phyloP scores from a whole-genome alignment of 2,329 filamentous ascomycete species.

The Phialocephala sp. region DNA sequence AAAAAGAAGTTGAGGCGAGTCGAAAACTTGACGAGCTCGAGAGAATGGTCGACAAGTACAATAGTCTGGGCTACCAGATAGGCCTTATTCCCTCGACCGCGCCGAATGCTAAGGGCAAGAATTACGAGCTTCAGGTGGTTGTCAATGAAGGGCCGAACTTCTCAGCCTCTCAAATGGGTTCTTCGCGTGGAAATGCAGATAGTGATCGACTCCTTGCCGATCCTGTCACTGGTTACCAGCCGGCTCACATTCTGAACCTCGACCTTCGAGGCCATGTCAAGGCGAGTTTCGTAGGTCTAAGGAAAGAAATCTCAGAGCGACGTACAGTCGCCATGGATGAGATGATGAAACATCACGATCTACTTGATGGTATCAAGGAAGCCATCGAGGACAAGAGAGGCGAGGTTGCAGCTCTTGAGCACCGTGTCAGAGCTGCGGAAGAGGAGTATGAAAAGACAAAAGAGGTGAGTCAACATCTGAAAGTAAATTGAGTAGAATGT shows the following conservation, averaged over 20 bases:
- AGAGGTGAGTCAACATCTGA: conserved; percentile 56
- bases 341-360: conserved; percentile 93
- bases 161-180: conserved; percentile 61
- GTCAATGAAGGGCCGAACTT: conserved; percentile 82
- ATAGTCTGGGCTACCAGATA: conserved; percentile 92
- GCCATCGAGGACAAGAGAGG: conserved; percentile 94
- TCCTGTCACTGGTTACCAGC: conserved; percentile 83
- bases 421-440: conserved; percentile 84
- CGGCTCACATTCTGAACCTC: conserved; percentile 84
- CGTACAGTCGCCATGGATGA: conserved; percentile 81
- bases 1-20: conserved; percentile 88
- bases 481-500: conserved; percentile 11
- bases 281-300: conserved; percentile 74
- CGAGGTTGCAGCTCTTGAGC: conserved; percentile 90
- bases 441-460: conserved; percentile 95
- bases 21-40: conserved; percentile 92
- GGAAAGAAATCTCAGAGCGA: conserved; percentile 92
- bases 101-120: conserved; percentile 80
- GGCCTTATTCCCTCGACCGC: conserved; percentile 86
- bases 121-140: conserved; percentile 86
- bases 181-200: conserved; percentile 48
- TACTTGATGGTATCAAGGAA: conserved; percentile 93
- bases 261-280: conserved; percentile 87
- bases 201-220: conserved; percentile 84
- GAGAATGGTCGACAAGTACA: conserved; percentile 86